Evolutionary conservation across 2,329 filamentous ascomycete genomes (phyloP), one percentile per base, ranked within the genome.

Genomic region (Paracoccidioides brasiliensis): DNA sequence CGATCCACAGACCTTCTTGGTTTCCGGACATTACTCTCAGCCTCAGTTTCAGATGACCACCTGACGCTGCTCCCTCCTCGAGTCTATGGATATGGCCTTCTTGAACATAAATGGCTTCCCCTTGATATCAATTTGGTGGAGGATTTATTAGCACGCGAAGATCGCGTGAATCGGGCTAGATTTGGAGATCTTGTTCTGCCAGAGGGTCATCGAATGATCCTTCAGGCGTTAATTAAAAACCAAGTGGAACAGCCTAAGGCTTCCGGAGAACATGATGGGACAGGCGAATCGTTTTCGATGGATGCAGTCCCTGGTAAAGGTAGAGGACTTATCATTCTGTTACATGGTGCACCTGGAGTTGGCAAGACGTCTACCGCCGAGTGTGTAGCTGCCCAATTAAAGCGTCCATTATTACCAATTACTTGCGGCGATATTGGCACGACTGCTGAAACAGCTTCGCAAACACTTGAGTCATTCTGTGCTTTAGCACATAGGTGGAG

Each of bases 401-500:
- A 59, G 15, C 52, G 55, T 8, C 63, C 63, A 22, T 57, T 65
- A n/a, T 61, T 62, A 33, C 58, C 58, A 3, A 60, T 65, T 15
- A 63, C 63, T 7, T 63, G 61, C n/a, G 77, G 77, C 54, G 76
- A 78, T 49, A 73, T 76, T 0, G 76, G 76, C 7, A 79, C 79
- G 63, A 74, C 67, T 4, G 58, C 66, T 0, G 55, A 55, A 3
- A 54, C 63, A 9, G 59, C 68, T 1, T 67, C 70, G 53, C 51
- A 55, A 1, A 62, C 63, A 1, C 56, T 72, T n/a, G 57, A 66
- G 30, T 63, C 64, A 52, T 58, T 59, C 28, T 64, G 67, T n/a
- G 32, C 53, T 28, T 48, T 66, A 28, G 63, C 66, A 5, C 57
- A 64, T 40, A 48, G 55, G 38, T 68, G 66, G 66, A 60, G 57